Evolutionary conservation across 768 basidiomycete genomes (phyloP), one percentile per base, ranked within the genome.

Genomic region (Suillus plorans): DNA sequence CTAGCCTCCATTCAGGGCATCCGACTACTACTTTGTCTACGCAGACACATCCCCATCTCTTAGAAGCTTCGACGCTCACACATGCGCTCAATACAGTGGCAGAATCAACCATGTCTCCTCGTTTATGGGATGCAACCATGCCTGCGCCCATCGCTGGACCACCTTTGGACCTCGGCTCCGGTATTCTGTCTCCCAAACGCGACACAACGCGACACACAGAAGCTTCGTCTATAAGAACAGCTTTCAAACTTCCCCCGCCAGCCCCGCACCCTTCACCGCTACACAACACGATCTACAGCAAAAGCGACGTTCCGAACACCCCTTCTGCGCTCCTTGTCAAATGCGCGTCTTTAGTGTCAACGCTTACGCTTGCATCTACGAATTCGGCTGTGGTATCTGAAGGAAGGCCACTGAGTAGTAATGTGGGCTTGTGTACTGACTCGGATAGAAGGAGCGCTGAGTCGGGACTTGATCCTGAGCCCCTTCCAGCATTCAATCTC

Each of bases 401-500:
- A 28, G 53, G 20, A 5, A 13, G 2, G 10, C 10, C 20, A 6
- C 53, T 20, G 2, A 34, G 53, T 55, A 6, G 31, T 55, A 20
- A 34, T 9, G 10, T 34, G 18, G 18, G 53, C 31, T 55, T 34
- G 31, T 5, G 18, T 31, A 5, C 22, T 25, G 22, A 18, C 5
- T 18, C 6, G 1, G 39, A 12, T 16, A 2, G 44, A 44, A 13
- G 20, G 14, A 25, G 0, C 9, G 31, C 58, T 34, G 31, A 42
- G 53, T 31, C 34, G 3, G 2, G 42, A 2, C 28, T 14, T 25
- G 65, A 68, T 62, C 44, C n/a, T 6, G 70, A 75, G 3, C 70
- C 64, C 1, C 64, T 69, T 14, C 68, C 89, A 4, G 89, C 91
- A 0, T 92, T 92, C 71, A 90, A 89, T 70, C 79, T 88, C 68